phyloP scores from a whole-genome alignment of 495 filamentous ascomycete species.

The Xylaria intraflava region DNA sequence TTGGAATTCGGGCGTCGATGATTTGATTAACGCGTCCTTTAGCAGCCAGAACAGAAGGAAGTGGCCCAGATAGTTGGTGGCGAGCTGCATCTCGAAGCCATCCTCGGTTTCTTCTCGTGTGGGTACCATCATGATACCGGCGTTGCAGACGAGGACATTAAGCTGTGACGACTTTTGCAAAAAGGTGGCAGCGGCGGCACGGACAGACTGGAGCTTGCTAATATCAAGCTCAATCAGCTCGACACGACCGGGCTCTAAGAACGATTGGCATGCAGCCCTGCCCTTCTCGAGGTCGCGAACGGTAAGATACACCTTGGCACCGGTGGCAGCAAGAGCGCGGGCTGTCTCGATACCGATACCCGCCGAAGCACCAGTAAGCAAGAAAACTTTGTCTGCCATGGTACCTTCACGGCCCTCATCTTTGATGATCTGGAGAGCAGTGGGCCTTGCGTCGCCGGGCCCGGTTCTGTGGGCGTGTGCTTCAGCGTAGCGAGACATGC shows the following conservation, averaged over 20 bases:
- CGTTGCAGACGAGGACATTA: slow-evolving; percentile 25
- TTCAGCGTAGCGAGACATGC: slow-evolving; percentile 32
- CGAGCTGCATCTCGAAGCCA: slow-evolving; percentile 41
- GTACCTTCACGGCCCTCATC: slow-evolving; percentile 40
- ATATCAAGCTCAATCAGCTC: slow-evolving; percentile 28
- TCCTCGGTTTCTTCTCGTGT: slow-evolving; percentile 29
- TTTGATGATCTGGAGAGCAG: slow-evolving; percentile 47
- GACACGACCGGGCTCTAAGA: slow-evolving; percentile 19
- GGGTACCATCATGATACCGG: slow-evolving; percentile 36
- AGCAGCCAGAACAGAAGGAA: slow-evolving; percentile 46
- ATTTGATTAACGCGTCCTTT: slow-evolving; percentile 30
- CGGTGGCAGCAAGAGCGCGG: slow-evolving; percentile 39
- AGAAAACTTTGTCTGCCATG: slow-evolving; percentile 39
- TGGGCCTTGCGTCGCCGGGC: slow-evolving; percentile 48
- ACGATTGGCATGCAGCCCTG: slow-evolving; percentile 17
- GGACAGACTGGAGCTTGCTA: slow-evolving; percentile 15
- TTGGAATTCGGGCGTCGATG: slow-evolving; percentile 27
- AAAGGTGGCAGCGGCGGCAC: slow-evolving; percentile 19
- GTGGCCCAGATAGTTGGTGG: slow-evolving; percentile 41
- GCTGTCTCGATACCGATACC: slow-evolving; percentile 51
- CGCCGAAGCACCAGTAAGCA: slow-evolving; percentile 46
- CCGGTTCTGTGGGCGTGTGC: slow-evolving; percentile 36
- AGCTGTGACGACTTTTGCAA: slow-evolving; percentile 9
- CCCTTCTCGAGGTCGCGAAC: slow-evolving; percentile 36
- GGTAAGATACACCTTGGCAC: slow-evolving; percentile 41